Conservation (phyloP, 2,329 filamentous ascomycete species). For the Endocalyx cinctus region DNA sequence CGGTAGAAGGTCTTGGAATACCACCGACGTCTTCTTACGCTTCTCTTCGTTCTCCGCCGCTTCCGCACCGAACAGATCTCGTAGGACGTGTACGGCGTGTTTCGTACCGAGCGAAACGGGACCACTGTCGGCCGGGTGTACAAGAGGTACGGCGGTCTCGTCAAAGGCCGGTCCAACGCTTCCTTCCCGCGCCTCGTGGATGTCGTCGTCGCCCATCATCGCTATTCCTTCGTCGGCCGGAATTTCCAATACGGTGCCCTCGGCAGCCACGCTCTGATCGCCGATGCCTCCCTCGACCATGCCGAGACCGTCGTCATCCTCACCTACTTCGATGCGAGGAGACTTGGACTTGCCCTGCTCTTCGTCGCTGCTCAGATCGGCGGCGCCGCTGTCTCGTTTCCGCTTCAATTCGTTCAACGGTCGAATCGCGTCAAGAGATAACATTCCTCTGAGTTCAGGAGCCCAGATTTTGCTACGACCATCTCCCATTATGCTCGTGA, state of each 20-base stretch:
- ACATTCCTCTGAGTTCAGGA: slow-evolving; percentile 83
- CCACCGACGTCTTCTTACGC: slow-evolving; percentile 69
- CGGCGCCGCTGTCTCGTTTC: slow-evolving; percentile 85
- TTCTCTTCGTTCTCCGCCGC: slow-evolving; percentile 65
- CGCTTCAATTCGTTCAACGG: slow-evolving; percentile 80
- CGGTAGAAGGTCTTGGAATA: slow-evolving; percentile 89
- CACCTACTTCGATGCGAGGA: slow-evolving; percentile 63
- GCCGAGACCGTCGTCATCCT: slow-evolving; percentile 56
- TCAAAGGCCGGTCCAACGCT: slow-evolving; percentile 63
- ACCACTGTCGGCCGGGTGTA: slow-evolving; percentile 78
- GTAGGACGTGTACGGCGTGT: slow-evolving; percentile 90
- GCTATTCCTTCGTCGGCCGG: slow-evolving; percentile 49
- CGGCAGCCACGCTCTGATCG: slow-evolving; percentile 49
- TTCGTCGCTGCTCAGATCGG: slow-evolving; percentile 68
- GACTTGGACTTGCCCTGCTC: slow-evolving; percentile 61
- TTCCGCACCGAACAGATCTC: slow-evolving; percentile 77
- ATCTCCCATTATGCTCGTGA: slow-evolving; percentile 79
- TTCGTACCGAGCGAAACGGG: slow-evolving; percentile 88
- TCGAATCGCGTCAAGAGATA: slow-evolving; percentile 80
- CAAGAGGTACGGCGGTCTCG: slow-evolving; percentile 68
- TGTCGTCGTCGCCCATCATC: slow-evolving; percentile 41
- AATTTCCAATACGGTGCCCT: slow-evolving; percentile 62
- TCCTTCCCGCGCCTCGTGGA: slow-evolving; percentile 38
- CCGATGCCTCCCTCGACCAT: slow-evolving; percentile 46
- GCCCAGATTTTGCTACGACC: slow-evolving; percentile 78